Evolutionary conservation across 2,329 filamentous ascomycete species (phyloP), one percentile per base, ranked within the genome.

Genomic region (Xylaria polymorpha): DNA sequence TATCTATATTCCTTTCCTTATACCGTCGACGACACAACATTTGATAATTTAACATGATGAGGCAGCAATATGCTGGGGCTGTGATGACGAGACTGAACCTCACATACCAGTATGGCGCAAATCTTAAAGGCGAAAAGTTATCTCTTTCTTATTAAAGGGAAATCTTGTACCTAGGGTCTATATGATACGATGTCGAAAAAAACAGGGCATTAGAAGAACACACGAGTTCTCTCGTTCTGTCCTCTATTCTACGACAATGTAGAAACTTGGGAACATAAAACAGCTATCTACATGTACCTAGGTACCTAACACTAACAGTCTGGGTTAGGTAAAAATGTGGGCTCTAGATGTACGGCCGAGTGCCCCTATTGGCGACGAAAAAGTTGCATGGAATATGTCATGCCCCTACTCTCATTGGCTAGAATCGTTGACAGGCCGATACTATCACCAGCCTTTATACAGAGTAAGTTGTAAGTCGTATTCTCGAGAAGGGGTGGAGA

Each of bases 381-480:
- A 37, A 25, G 10, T 18, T 22, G 29, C 55, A 41, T 2, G 48
- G 32, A 44, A 41, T 55, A 59, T 74, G 71, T 73, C 70, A 74
- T 48, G 71, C 72, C 73, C 73, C 70, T 58, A 41, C n/a, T 37
- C 20, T 75, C 70, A 76, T 77, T 77, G 75, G 75, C 50, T 35
- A 56, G 62, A 60, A 46, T 15, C 18, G 14, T 44, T 14, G 20
- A 51, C 6, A 15, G 29, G 29, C 14, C 18, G 32, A 12, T 41
- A 55, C 56, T 29, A 29, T 29, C 25, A 29, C 22, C n/a, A 14
- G 35, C 18, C 41, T 32, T 29, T 57, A 39, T 20, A n/a, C n/a
- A n/a, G n/a, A n/a, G n/a, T n/a, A 20, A 48, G n/a, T 41, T 61
- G 53, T 67, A 67, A 67, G 60, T 66, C 48, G 29, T 46, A 18